Percentiles rank a stretch among this genome's conserved stretches.
These are phyloP conservation scores for Dalbergia cochinchinensis DNA, from an alignment of 306 rosid species.

Conservation along the genomic window DNA sequence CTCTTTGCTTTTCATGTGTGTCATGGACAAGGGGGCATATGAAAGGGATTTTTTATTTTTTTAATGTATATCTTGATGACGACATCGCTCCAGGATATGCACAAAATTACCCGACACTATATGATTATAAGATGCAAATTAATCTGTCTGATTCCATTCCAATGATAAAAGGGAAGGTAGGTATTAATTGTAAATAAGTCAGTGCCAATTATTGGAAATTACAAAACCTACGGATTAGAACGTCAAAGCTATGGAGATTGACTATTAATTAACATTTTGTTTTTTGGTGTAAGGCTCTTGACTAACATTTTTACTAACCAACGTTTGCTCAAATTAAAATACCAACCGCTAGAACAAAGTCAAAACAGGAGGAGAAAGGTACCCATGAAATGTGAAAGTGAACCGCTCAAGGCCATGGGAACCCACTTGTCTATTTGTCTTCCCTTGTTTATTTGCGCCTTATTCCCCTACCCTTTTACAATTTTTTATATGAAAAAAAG, in stretches of 20 bases:
- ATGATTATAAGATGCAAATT: constrained; percentile 40
- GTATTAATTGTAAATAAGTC: constrained; percentile 7
- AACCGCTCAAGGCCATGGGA: constrained; percentile 36
- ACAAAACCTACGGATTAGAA: constrained; percentile 24
- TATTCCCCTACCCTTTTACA: constrained; percentile 4
- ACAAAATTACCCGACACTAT: constrained; percentile 49
- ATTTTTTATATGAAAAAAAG: not conserved
- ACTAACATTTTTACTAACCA: constrained; percentile 16
- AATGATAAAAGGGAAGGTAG: constrained; percentile 37
- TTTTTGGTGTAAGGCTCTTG: not conserved
- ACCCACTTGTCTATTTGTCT: constrained; percentile 46
- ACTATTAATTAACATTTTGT: constrained; percentile 2
- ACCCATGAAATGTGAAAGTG: constrained; percentile 33
- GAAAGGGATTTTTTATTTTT: constrained; percentile 15
- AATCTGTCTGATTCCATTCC: constrained; percentile 41
- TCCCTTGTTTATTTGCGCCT: not conserved
- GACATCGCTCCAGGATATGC: constrained; percentile 30
- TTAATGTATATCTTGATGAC: constrained; percentile 13
- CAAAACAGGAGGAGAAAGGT: constrained; percentile 41
- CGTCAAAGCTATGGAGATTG: constrained; percentile 36
- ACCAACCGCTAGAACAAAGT: constrained; percentile 38
- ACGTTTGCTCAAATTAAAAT: constrained; percentile 22
- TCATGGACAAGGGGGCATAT: constrained; percentile 49
- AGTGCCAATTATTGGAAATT: constrained; percentile 40
- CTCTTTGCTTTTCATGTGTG: constrained; percentile 42